phyloP scores from a whole-genome alignment of 1,139 yeast species.

The Diutina mesorugosa region DNA sequence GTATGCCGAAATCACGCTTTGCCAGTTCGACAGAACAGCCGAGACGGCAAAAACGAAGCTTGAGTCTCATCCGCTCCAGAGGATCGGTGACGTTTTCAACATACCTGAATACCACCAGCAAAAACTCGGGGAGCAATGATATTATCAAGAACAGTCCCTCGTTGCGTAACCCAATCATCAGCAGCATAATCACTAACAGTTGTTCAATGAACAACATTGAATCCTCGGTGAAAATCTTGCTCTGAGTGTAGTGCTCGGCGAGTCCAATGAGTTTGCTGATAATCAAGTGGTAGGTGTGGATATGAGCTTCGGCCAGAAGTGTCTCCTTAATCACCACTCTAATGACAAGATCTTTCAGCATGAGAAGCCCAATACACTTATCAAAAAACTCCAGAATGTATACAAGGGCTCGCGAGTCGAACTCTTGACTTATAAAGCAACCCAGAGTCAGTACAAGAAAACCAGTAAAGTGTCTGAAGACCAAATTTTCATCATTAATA shows the following conservation, averaged over 20 bases:
- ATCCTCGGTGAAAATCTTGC: slow-evolving; percentile 15
- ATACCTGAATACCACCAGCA: slow-evolving; percentile 21
- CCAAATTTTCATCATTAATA: slow-evolving; percentile 21
- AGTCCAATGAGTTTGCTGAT: slow-evolving; percentile 19
- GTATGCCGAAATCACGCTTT: slow-evolving; percentile 23
- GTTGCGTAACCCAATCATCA: slow-evolving; percentile 22
- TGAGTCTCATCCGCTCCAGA: slow-evolving; percentile 32
- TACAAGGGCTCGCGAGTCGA: slow-evolving; percentile 15
- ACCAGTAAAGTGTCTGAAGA: slow-evolving; percentile 51
- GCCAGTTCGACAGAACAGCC: slow-evolving; percentile 35
- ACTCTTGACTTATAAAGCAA: slow-evolving; percentile 26
- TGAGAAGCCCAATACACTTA: slow-evolving; percentile 34
- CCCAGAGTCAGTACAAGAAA: slow-evolving; percentile 23
- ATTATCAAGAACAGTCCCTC: slow-evolving; percentile 27
- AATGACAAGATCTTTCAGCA: slow-evolving; percentile 37
- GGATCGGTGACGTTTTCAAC: slow-evolving; percentile 12
- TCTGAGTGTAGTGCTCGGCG: slow-evolving; percentile 16
- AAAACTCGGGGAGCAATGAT: slow-evolving; percentile 18
- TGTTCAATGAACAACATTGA: slow-evolving; percentile 27
- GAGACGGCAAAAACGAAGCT: slow-evolving; percentile 47
- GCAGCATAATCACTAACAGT: slow-evolving; percentile 21
- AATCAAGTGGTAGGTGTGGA: slow-evolving; percentile 26
- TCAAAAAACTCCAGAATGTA: slow-evolving; percentile 33
- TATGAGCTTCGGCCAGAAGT: slow-evolving; percentile 32
- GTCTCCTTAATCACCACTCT: slow-evolving; percentile 33